These are phyloP conservation scores for Mycosarcoma maydis DNA, from an alignment of 1,284 basidiomycete species.

Conservation along the genomic window DNA sequence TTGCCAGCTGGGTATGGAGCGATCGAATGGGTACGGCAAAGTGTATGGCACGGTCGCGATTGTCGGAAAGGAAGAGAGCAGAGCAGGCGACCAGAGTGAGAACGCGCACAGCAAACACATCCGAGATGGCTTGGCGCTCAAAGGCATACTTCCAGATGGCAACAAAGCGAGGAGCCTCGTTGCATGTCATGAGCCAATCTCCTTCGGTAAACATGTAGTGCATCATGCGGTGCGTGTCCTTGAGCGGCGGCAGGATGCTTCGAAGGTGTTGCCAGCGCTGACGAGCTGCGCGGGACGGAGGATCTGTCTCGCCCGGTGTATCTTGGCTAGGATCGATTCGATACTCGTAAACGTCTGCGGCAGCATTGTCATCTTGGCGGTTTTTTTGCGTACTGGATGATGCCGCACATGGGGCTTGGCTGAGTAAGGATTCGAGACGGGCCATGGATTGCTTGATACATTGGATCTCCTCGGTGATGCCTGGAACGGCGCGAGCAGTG, in stretches of 20 bases:
- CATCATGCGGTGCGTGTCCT: constrained; percentile 33
- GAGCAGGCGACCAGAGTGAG: constrained; percentile 16
- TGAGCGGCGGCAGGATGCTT: constrained; percentile 20
- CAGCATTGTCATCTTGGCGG: too few relatives aligned
- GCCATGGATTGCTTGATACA: constrained; percentile 23
- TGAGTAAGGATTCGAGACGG: constrained; percentile 21
- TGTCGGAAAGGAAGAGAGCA: constrained; percentile 25
- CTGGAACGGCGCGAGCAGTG: background rate
- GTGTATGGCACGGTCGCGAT: constrained; percentile 17
- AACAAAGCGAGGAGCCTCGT: constrained; percentile 23
- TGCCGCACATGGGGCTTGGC: background rate
- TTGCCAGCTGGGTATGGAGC: constrained; percentile 24
- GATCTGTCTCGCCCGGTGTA: constrained; percentile 9
- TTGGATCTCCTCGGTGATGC: constrained; percentile 15
- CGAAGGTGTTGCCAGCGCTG: constrained; percentile 26
- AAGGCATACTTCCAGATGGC: constrained; percentile 24
- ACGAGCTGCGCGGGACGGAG: constrained; percentile 12
- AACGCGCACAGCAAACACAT: constrained; percentile 22
- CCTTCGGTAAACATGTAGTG: constrained; percentile 24
- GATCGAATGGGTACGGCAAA: constrained; percentile 21
- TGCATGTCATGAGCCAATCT: constrained; percentile 24
- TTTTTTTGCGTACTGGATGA: too few relatives aligned
- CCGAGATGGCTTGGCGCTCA: constrained; percentile 24
- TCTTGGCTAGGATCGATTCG: constrained; percentile 6
- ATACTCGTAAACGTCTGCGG: too few relatives aligned